Evolutionary conservation across 768 basidiomycete species (phyloP), one percentile per base, ranked within the genome.

Genomic region (Trichaptum fuscoviolaceum): DNA sequence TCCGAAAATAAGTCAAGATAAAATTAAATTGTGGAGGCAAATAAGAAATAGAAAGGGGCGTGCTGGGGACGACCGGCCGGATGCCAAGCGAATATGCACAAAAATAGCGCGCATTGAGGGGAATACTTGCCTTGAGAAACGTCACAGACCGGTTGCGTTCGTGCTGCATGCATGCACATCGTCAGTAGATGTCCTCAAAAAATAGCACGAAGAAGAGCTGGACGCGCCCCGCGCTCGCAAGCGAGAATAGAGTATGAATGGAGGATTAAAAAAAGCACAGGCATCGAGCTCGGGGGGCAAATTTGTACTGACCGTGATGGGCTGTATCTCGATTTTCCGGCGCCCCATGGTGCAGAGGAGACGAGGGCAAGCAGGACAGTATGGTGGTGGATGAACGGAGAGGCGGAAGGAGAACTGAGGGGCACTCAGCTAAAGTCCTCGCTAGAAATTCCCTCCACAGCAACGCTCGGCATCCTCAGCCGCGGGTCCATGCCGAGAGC

Each of bases 81-180:
- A n/a, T n/a, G n/a, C n/a, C n/a, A n/a, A n/a, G n/a, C n/a, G 80
- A 77, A 75, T 77, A 75, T 74, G 67, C 69, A 52, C 75, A 71
- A 71, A 73, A 73, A 75, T 68, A 66, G 71, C 67, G 68, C 36
- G 59, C 66, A 52, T 52, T 52, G 42, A 52, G 20, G 42, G 42
- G 42, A 20, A 52, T 52, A 71, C 82, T 71, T 81, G 84, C 92
- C 87, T 93, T 94, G 80, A 93, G 81, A 84, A 93, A 94, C 71
- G 92, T 94, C 75, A 94, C 92, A 69, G 91, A 90, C 71, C 92
- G 89, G 77, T 93, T 94, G 79, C 92, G 88, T 79, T 94, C 92
- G 80, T 94, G 90, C 92, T 94, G 30, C 6, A 83, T 78, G 79
- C 76, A 79, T 80, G 82, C 68, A 35, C 58, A 42, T 34, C 62